phyloP scores from a whole-genome alignment of 1,139 yeast genomes.

The Pneumocystis sp. region DNA sequence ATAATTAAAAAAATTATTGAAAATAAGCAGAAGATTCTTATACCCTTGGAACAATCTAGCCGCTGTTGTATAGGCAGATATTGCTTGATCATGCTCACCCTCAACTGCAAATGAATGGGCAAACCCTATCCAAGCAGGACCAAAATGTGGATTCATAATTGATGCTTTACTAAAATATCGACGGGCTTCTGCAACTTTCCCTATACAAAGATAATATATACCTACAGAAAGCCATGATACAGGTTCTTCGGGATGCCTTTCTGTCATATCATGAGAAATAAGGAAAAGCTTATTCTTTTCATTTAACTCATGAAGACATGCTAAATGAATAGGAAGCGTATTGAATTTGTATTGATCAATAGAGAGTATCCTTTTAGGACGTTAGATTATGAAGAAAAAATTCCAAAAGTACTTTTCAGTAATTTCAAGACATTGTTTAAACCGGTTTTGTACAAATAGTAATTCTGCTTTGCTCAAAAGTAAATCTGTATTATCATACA shows the following conservation, averaged over 20 bases:
- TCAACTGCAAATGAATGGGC: conserved; percentile 97
- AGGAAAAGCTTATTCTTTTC: conserved; percentile 69
- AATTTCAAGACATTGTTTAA: conserved; percentile 55
- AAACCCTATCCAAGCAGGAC: conserved; percentile 96
- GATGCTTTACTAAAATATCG: conserved; percentile 83
- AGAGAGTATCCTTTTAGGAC: conserved; percentile 25
- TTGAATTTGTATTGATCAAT: conserved; percentile 58
- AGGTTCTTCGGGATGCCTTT: conserved; percentile 65
- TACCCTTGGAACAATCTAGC: conserved; percentile 79
- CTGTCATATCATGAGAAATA: conserved; percentile 76
- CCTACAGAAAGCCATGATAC: conserved; percentile 92
- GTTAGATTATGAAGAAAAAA: neutral
- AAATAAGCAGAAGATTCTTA: neutral
- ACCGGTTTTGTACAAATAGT: conserved; percentile 62
- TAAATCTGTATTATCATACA: conserved; percentile 56
- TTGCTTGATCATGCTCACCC: conserved; percentile 97
- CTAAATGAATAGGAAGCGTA: conserved; percentile 64
- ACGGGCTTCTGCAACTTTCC: conserved; percentile 67
- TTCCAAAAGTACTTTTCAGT: conserved; percentile 41
- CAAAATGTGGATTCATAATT: conserved; percentile 73
- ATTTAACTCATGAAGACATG: conserved; percentile 75
- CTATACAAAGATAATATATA: conserved; percentile 65
- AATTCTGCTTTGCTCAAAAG: conserved; percentile 57
- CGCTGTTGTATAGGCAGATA: conserved; percentile 92
- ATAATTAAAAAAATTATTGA: neutral